Conservation (phyloP, 345 rosid genomes). For the Aquilaria malaccensis region DNA sequence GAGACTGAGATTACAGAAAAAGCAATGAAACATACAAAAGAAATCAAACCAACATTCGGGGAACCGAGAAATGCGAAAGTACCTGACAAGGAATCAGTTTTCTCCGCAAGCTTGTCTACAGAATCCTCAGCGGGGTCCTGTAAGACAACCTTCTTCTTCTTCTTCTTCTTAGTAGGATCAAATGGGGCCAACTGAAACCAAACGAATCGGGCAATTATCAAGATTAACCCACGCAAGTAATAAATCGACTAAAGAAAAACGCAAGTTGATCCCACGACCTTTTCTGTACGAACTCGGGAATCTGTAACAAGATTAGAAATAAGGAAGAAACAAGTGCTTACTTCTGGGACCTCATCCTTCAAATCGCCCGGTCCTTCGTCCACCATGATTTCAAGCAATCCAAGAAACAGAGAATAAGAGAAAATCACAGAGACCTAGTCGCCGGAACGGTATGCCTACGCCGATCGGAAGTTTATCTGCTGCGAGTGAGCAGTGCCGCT, state of each 20-base stretch:
- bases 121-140: slow-evolving; percentile 58
- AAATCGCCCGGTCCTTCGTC: slow-evolving; percentile 33
- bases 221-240: too few species aligned
- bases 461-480: too few species aligned
- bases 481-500: too few species aligned
- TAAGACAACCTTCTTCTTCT: slow-evolving; percentile 81
- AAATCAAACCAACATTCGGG: slow-evolving; percentile 2
- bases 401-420: too few species aligned
- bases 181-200: slow-evolving; percentile 61
- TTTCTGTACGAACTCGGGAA: not conserved
- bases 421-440: too few species aligned
- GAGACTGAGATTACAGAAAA: slow-evolving; percentile 36
- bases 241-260: not conserved
- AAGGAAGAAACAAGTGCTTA: slow-evolving; percentile 8
- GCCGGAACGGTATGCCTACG: too few species aligned
- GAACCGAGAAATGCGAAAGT: not conserved
- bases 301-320: not conserved
- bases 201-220: not conserved
- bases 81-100: slow-evolving; percentile 70
- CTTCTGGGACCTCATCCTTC: slow-evolving; percentile 55
- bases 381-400: slow-evolving; percentile 23
- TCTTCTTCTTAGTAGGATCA: slow-evolving; percentile 93
- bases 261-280: too few species aligned
- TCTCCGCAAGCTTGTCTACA: slow-evolving; percentile 58
- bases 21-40: not conserved